Conservation (phyloP, 331 rosid genomes). For the Telfairia occidentalis region DNA sequence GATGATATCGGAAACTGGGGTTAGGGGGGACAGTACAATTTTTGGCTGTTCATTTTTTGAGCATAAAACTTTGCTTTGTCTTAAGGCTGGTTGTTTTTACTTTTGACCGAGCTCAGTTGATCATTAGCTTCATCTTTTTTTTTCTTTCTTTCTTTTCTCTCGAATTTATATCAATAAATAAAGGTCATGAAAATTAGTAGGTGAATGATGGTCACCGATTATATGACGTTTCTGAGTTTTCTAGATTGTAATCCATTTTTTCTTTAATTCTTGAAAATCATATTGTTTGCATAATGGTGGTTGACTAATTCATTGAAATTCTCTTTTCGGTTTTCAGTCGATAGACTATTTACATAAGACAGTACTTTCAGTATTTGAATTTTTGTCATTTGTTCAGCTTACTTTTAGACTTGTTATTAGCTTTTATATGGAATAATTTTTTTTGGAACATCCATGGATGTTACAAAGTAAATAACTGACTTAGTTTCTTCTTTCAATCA, state of each 20-base stretch:
- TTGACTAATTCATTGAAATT: neutral
- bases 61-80: neutral
- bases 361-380: neutral
- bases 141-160: neutral
- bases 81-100: neutral
- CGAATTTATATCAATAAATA: neutral
- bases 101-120: neutral
- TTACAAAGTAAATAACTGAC: neutral
- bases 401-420: neutral
- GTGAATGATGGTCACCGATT: neutral
- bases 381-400: neutral
- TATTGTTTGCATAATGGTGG: neutral
- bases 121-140: neutral
- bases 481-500: neutral
- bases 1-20: neutral
- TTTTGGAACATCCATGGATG: neutral
- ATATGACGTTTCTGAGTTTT: neutral
- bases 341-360: neutral
- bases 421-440: neutral
- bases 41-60: neutral
- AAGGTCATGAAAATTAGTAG: neutral
- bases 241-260: neutral
- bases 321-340: neutral
- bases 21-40: neutral
- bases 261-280: slow-evolving; percentile 4